Conservation (phyloP, 148 eudicot genomes). For the Vaccinium myrtillus region DNA sequence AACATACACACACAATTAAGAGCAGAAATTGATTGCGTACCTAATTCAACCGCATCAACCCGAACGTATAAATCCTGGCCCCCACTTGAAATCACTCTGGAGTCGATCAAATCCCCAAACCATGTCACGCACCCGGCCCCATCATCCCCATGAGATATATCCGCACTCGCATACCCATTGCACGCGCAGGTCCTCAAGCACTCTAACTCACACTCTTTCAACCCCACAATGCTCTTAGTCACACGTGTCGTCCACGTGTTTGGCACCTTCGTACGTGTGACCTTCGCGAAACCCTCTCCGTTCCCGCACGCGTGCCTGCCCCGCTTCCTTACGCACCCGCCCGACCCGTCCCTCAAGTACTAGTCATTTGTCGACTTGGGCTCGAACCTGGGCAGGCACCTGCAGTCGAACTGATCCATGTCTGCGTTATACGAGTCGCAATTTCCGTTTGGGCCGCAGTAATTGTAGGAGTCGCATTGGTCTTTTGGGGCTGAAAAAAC, state of each 20-base stretch:
- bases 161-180: constrained; percentile 38
- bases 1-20: background rate
- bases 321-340: constrained; percentile 40
- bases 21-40: constrained; percentile 22
- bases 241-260: constrained; percentile 37
- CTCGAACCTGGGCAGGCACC: constrained; percentile 42
- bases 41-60: constrained; percentile 37
- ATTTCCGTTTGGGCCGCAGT: constrained; percentile 42
- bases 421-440: constrained; percentile 22
- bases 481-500: constrained; percentile 40
- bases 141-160: constrained; percentile 18
- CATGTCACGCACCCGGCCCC: constrained; percentile 37
- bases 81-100: constrained; percentile 30
- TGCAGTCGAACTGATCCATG: constrained; percentile 34
- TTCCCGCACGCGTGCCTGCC: constrained; percentile 32
- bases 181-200: constrained; percentile 54
- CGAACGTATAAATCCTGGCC: constrained; percentile 49
- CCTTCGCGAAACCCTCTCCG: constrained; percentile 46
- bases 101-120: constrained; percentile 35
- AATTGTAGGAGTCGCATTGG: constrained; percentile 36
- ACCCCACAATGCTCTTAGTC: constrained; percentile 16
- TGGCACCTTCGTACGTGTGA: constrained; percentile 41
- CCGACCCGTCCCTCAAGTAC: constrained; percentile 45
- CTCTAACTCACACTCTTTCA: constrained; percentile 28
- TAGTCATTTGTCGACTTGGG: constrained; percentile 46